Conservation (phyloP, 805 yeast species). For the Ogataea ramenticola region DNA sequence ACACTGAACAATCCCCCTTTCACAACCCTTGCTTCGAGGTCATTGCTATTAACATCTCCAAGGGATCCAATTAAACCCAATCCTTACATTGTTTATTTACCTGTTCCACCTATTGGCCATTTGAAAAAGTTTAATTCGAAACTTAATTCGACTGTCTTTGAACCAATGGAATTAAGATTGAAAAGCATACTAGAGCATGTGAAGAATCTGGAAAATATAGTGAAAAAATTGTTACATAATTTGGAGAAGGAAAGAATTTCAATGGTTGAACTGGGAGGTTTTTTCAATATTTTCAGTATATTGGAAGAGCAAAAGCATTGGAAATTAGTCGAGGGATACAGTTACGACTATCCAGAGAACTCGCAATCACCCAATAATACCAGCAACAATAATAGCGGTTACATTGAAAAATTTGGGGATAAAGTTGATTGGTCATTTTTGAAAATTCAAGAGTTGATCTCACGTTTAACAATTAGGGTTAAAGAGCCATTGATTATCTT, state of each 20-base stretch:
- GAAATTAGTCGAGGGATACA: neutral
- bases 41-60: conserved; percentile 42
- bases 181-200: conserved; percentile 9
- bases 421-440: conserved; percentile 43
- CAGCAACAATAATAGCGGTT: neutral
- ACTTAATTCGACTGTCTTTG: conserved; percentile 17
- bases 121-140: conserved; percentile 19
- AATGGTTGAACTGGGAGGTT: conserved; percentile 48
- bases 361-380: neutral
- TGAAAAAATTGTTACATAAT: conserved; percentile 32
- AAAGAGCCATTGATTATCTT: conserved; percentile 46
- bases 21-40: conserved; percentile 38
- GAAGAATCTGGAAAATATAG: conserved; percentile 27
- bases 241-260: conserved; percentile 31
- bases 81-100: conserved; percentile 43
- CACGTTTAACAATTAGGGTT: conserved; percentile 33
- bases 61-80: conserved; percentile 44
- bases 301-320: conserved; percentile 26
- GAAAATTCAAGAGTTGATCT: conserved; percentile 37
- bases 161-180: conserved; percentile 19
- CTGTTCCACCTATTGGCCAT: conserved; percentile 29
- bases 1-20: conserved; percentile 30
- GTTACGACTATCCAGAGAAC: neutral
- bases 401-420: conserved; percentile 45
- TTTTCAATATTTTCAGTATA: conserved; percentile 47